Evolutionary conservation across 2,329 filamentous ascomycete genomes (phyloP).

Genomic region (Arthrinium phaeospermum): DNA sequence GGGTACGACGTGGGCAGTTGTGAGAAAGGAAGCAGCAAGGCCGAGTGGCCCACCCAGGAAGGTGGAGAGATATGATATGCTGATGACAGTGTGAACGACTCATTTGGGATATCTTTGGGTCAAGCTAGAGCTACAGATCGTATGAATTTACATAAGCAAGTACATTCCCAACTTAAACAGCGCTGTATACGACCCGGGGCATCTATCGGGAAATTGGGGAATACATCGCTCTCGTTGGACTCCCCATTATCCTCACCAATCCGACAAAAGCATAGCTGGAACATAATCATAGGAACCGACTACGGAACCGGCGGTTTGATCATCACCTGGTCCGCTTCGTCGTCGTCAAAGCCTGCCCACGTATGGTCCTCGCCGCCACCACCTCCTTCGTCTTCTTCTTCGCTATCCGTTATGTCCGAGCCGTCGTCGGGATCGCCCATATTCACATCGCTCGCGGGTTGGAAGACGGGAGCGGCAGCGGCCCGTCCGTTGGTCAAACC

Average conservation of each 20-base stretch:
- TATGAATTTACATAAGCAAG: neutral
- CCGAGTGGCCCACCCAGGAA: slow-evolving; percentile 31
- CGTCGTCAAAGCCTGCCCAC: slow-evolving; percentile 28
- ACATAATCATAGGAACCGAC: neutral
- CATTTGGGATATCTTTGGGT: neutral
- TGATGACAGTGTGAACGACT: neutral
- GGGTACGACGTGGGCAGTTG: slow-evolving; percentile 38
- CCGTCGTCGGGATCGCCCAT: slow-evolving; percentile 20
- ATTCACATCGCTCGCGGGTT: neutral
- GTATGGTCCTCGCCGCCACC: slow-evolving; percentile 26
- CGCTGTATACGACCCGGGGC: too few relatives aligned
- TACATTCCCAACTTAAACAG: too few relatives aligned
- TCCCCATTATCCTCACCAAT: neutral
- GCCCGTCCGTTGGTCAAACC: neutral
- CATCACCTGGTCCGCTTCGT: slow-evolving; percentile 20
- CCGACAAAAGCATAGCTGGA: neutral
- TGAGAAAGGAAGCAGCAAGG: slow-evolving; percentile 34
- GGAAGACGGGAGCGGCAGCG: slow-evolving; percentile 17
- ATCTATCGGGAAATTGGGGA: too few relatives aligned
- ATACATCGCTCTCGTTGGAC: neutral
- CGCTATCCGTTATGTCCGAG: slow-evolving; percentile 28
- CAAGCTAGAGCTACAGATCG: neutral
- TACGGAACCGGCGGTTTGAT: slow-evolving; percentile 29
- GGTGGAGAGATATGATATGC: neutral
- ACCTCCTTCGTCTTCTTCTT: neutral